Evolutionary conservation across 768 basidiomycete genomes (phyloP).

Genomic region (Hericium rajendrae): DNA sequence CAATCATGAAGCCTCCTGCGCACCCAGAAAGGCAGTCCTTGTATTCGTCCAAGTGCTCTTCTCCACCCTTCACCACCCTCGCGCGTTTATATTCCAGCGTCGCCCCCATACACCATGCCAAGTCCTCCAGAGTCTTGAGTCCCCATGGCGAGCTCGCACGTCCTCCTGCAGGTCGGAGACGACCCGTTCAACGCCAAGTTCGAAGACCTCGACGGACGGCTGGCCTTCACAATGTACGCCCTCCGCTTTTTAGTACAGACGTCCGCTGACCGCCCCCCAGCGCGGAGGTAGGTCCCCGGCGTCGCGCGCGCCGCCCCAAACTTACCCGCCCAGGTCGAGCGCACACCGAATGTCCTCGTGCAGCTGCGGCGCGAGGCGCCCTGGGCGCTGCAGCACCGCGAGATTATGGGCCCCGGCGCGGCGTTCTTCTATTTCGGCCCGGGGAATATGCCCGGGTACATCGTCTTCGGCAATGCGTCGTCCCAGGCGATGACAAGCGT

Average conservation of each 20-base stretch:
- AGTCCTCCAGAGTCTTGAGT: neutral
- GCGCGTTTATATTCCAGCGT: constrained; percentile 1
- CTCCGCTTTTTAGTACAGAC: neutral
- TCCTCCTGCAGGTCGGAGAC: constrained; percentile 55
- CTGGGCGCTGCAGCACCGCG: constrained; percentile 61
- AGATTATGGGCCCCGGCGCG: constrained; percentile 72
- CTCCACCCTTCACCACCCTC: neutral
- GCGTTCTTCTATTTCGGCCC: constrained; percentile 74
- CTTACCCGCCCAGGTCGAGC: constrained; percentile 34
- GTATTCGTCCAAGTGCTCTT: constrained; percentile 5
- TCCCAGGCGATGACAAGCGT: constrained; percentile 48
- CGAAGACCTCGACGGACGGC: constrained; percentile 52
- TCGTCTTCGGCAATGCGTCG: constrained; percentile 59
- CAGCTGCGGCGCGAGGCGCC: constrained; percentile 52
- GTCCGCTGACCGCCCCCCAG: neutral
- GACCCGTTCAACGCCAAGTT: constrained; percentile 53
- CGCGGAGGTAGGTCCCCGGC: neutral
- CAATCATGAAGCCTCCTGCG: neutral
- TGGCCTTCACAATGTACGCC: constrained; percentile 62
- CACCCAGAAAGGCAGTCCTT: constrained; percentile 13
- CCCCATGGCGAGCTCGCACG: constrained; percentile 29
- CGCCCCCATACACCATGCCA: neutral
- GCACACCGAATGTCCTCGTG: constrained; percentile 52
- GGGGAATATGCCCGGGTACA: constrained; percentile 44
- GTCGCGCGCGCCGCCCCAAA: constrained; percentile 2